A percentile compares a stretch with the other conserved stretches of the same genome.
These are phyloP conservation scores for Prunus salicina DNA, from an alignment of 306 rosid species.

Conservation along the genomic window DNA sequence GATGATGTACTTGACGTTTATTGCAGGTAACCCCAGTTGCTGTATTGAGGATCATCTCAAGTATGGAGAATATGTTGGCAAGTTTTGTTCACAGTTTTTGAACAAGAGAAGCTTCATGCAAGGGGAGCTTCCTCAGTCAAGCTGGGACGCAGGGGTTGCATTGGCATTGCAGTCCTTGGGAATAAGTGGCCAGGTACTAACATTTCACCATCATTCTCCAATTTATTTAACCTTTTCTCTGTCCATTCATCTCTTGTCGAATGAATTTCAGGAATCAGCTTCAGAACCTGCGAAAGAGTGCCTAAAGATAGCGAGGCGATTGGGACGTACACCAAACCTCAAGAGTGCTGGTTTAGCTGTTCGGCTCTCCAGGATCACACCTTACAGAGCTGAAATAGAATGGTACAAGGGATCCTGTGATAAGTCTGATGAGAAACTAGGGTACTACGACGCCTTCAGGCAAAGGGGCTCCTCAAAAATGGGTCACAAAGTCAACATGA, in stretches of 20 bases:
- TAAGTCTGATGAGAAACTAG: constrained; percentile 47
- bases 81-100: constrained; percentile 38
- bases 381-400: constrained; percentile 76
- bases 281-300: constrained; percentile 49
- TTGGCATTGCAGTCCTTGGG: constrained; percentile 69
- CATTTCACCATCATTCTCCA: background rate
- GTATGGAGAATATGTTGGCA: constrained; percentile 62
- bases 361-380: constrained; percentile 48
- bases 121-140: constrained; percentile 46
- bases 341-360: constrained; percentile 60
- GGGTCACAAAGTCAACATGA: constrained; percentile 48
- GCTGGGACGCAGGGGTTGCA: constrained; percentile 76
- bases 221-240: background rate
- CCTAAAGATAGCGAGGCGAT: constrained; percentile 57
- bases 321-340: constrained; percentile 56
- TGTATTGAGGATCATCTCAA: constrained; percentile 75
- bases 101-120: constrained; percentile 31
- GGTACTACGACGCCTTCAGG: constrained; percentile 84
- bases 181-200: constrained; percentile 52
- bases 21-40: constrained; percentile 38
- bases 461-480: constrained; percentile 39
- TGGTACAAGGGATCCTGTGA: constrained; percentile 72
- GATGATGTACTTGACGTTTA: constrained; percentile 70
- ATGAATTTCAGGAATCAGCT: constrained; percentile 48
- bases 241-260: background rate